Evolutionary conservation across 2,329 filamentous ascomycete genomes (phyloP), one percentile per base, ranked within the genome.

Genomic region (Venturia pyrina): DNA sequence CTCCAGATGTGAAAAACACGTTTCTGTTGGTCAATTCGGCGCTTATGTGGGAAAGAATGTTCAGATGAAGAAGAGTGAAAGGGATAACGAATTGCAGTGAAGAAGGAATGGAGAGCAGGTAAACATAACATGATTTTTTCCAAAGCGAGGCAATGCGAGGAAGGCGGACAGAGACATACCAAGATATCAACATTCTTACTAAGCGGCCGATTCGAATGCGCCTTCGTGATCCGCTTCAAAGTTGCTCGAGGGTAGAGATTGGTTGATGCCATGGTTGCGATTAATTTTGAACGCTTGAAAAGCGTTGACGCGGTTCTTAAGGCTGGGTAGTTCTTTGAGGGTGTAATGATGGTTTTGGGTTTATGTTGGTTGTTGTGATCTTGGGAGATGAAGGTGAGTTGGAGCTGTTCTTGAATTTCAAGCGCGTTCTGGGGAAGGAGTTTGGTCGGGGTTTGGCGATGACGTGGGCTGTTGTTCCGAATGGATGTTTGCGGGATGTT

Each of bases 181-280:
- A 93, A 81, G 66, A 96, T 87, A 77, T 96, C 93, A 40, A 87
- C 89, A 76, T 95, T 93, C 77, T 91, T 95, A 80, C 88, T 91
- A 69, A 96, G 77, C 69, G 84, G 89, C 73, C 88, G 87, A 69
- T 90, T 89, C 10, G 91, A 89, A 76, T 96, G 91, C 21, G 91
- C 91, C 78, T 96, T 96, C 72, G 96, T 83, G 67, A 96, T 93
- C 76, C 92, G 93, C 77, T 92, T 95, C 71, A 96, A 82, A 0
- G 90, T 95, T 21, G 86, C 87, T 68, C 92, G 87, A 13, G 92
- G 92, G 72, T 96, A 96, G 17, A 90, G 93, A 73, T 88, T 87
- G 28, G 85, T 81, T 15, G 84, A 79, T 63, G 84, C 85, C 83
- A 87, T 88, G 6, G 19, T 69, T 62, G n/a, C 24, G 63, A 19